Conservation (phyloP, 2,329 filamentous ascomycete species). For the Phialophora expanda region DNA sequence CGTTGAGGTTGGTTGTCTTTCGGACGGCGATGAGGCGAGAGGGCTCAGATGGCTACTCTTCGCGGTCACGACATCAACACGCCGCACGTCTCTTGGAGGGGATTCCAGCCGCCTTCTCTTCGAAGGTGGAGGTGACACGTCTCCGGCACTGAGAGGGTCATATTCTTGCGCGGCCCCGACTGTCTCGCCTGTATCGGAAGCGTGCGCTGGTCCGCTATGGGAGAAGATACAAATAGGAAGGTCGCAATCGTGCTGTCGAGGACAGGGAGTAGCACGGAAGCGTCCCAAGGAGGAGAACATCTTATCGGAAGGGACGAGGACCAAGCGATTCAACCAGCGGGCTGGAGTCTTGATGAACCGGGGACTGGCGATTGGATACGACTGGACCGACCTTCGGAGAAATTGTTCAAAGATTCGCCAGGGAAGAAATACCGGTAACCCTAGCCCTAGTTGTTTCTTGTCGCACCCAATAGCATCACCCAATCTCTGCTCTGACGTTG, state of each 20-base stretch:
- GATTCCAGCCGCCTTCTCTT: constrained; percentile 43
- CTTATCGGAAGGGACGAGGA: neutral
- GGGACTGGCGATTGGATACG: neutral
- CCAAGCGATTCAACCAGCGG: neutral
- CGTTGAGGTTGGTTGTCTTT: neutral
- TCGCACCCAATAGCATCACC: neutral
- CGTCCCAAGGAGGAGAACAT: constrained; percentile 64
- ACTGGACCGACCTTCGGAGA: neutral
- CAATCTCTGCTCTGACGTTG: neutral
- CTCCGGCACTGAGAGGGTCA: constrained; percentile 33
- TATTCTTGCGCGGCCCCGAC: constrained; percentile 33
- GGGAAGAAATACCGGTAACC: neutral
- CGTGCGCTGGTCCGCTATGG: constrained; percentile 48
- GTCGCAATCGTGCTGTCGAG: constrained; percentile 56
- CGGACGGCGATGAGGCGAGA: neutral
- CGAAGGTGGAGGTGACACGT: constrained; percentile 37
- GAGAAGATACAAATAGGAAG: constrained; percentile 65
- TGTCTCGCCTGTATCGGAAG: constrained; percentile 12
- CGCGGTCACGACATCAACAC: neutral
- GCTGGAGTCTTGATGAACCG: neutral
- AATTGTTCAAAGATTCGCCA: neutral
- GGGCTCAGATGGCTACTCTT: neutral
- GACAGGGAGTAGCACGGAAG: constrained; percentile 60
- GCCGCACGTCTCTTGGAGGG: constrained; percentile 6
- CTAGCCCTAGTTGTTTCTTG: neutral